Conservation (phyloP, 2,329 filamentous ascomycete species). For the Ophiostoma piceae region DNA sequence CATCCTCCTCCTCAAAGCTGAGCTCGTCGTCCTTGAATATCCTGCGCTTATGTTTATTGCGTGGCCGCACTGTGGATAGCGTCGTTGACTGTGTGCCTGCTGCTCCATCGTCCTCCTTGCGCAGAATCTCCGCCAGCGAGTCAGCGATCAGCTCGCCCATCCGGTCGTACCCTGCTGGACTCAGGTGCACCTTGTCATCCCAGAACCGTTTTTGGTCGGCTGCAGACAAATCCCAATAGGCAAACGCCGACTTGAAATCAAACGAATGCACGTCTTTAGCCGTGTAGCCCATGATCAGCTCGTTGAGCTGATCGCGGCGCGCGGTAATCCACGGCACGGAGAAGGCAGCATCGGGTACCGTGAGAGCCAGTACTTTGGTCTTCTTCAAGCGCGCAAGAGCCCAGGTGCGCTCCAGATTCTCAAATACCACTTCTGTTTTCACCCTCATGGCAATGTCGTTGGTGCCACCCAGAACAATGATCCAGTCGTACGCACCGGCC, state of each 20-base stretch:
- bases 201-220: constrained; percentile 48
- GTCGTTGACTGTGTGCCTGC: constrained; percentile 15
- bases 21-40: constrained; percentile 39
- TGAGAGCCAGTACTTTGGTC: constrained; percentile 57
- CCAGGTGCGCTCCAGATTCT: constrained; percentile 48
- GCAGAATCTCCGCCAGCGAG: constrained; percentile 45
- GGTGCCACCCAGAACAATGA: constrained; percentile 59
- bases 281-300: constrained; percentile 46
- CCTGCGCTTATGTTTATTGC: constrained; percentile 16
- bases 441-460: constrained; percentile 52
- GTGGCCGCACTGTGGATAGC: constrained; percentile 18
- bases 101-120: constrained; percentile 34
- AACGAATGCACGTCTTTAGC: constrained; percentile 51
- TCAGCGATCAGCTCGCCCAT: constrained; percentile 56
- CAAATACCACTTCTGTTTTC: constrained; percentile 42
- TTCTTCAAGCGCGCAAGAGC: constrained; percentile 44
- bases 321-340: constrained; percentile 5
- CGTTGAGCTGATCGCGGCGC: constrained; percentile 42
- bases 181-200: constrained; percentile 58
- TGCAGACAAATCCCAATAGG: constrained; percentile 47
- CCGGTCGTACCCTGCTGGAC: constrained; percentile 54
- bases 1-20: constrained; percentile 47
- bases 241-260: constrained; percentile 51
- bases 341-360: constrained; percentile 50
- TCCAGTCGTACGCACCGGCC: constrained; percentile 49